Evolutionary conservation across 805 yeast species (phyloP).

Genomic region (Hanseniaspora thailandica): DNA sequence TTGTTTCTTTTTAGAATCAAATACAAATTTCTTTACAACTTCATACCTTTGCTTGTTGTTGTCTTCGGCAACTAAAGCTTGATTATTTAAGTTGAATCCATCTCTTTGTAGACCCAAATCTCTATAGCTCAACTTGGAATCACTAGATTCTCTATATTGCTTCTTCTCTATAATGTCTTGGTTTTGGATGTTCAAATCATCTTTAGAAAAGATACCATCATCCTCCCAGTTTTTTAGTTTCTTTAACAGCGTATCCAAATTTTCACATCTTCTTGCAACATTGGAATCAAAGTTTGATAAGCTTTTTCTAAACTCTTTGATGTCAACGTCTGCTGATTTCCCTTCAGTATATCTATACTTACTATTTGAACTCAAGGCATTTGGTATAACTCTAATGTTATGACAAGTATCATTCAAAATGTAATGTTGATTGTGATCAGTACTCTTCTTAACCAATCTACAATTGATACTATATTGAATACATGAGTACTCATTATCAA

Average conservation of each 20-base stretch:
- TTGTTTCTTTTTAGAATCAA: neutral
- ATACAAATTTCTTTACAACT: neutral
- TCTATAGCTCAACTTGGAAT: neutral
- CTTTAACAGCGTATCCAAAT: neutral
- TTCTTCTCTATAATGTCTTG: conserved; percentile 11
- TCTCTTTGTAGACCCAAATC: conserved; percentile 2
- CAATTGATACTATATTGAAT: conserved; percentile 47
- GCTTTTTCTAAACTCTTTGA: conserved; percentile 15
- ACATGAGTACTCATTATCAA: conserved; percentile 36
- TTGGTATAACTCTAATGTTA: conserved; percentile 32
- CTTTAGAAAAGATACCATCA: neutral
- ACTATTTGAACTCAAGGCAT: conserved; percentile 22
- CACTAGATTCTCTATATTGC: neutral
- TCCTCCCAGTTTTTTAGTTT: conserved; percentile 6
- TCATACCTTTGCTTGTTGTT: neutral
- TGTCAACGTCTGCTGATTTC: conserved; percentile 18
- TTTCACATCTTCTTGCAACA: neutral
- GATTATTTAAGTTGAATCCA: neutral
- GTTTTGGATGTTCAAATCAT: neutral
- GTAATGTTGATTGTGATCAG: conserved; percentile 23
- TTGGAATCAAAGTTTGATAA: neutral
- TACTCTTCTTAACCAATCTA: conserved; percentile 40
- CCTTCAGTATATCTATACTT: conserved; percentile 17
- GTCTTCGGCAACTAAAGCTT: neutral
- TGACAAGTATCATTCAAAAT: conserved; percentile 30